A percentile compares a stretch with the other conserved stretches of the same genome.
These are phyloP conservation scores for Blumeria hordei DNA, from an alignment of 2,329 filamentous ascomycete genomes.

Conservation along the genomic window DNA sequence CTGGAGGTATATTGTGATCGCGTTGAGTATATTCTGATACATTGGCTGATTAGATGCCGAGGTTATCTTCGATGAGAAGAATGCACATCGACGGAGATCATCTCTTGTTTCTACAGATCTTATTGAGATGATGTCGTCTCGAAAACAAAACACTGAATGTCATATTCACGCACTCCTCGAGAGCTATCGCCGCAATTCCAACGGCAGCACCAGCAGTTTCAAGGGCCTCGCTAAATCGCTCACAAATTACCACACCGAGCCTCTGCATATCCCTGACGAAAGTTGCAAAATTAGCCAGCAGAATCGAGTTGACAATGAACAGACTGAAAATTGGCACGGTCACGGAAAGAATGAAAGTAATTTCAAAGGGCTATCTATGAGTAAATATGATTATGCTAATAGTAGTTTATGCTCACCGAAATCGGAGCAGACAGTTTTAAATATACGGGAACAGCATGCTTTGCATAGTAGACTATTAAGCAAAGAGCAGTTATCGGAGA, in stretches of 20 bases:
- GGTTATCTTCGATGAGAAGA: constrained; percentile 38
- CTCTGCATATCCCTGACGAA: background rate
- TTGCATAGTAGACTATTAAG: constrained; percentile 52
- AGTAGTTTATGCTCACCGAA: no score
- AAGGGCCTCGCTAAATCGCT: constrained; percentile 12
- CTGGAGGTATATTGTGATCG: constrained; percentile 19
- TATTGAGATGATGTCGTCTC: constrained; percentile 16
- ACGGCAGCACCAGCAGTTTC: constrained; percentile 7
- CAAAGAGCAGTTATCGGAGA: constrained; percentile 84
- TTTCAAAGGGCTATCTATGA: background rate
- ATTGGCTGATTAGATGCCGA: constrained; percentile 4
- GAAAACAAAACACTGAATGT: constrained; percentile 27
- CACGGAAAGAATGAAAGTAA: constrained; percentile 27
- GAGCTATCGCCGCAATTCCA: constrained; percentile 20
- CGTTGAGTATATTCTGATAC: background rate
- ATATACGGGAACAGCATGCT: constrained; percentile 4
- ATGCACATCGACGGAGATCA: constrained; percentile 39
- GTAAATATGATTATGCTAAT: no score
- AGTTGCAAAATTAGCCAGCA: background rate
- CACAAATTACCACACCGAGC: constrained; percentile 3
- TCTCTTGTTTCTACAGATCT: constrained; percentile 32
- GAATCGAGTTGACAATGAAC: background rate
- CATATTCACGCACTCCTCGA: constrained; percentile 42
- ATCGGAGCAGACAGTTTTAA: no score
- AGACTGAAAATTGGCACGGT: constrained; percentile 24